Conservation (phyloP, 768 basidiomycete genomes). For the Rhizopogon roseolus region DNA sequence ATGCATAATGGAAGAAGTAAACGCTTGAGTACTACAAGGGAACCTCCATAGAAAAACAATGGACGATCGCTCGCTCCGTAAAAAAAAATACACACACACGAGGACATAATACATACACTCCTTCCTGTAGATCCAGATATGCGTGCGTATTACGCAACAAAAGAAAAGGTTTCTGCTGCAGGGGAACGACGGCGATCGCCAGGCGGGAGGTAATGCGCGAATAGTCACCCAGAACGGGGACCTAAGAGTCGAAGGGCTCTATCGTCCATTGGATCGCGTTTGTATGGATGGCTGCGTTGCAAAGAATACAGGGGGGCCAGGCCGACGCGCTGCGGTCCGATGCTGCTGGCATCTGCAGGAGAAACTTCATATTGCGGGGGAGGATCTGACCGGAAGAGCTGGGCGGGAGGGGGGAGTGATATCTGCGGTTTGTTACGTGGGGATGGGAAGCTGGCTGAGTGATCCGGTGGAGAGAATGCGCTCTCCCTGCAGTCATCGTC, state of each 20-base stretch:
- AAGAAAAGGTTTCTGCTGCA: not conserved
- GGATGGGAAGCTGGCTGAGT: slow-evolving; percentile 3
- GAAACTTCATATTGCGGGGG: slow-evolving; percentile 25
- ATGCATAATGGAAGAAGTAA: not conserved
- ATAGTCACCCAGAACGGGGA: slow-evolving; percentile 32
- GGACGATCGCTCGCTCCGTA: not conserved
- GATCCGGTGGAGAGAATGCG: slow-evolving; percentile 8
- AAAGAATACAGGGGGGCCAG: slow-evolving; percentile 58
- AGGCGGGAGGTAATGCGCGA: slow-evolving; percentile 7
- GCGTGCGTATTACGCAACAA: not conserved
- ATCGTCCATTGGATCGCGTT: slow-evolving; percentile 60
- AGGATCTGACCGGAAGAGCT: slow-evolving; percentile 22
- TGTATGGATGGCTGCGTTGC: slow-evolving; percentile 49
- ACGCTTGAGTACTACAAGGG: not conserved
- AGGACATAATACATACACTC: not conserved
- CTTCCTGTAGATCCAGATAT: not conserved
- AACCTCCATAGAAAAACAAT: not conserved
- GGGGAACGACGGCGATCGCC: not conserved
- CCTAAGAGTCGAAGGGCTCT: slow-evolving; percentile 48
- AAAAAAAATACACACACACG: not conserved
- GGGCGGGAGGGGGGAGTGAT: slow-evolving; percentile 28
- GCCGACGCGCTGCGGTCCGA: slow-evolving; percentile 30
- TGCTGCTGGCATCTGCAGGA: slow-evolving; percentile 13
- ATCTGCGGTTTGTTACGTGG: slow-evolving; percentile 15
- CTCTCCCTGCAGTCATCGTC: slow-evolving; percentile 6